Conservation (phyloP, 176 grass and related monocot genomes). For the Carex myosuroides region DNA sequence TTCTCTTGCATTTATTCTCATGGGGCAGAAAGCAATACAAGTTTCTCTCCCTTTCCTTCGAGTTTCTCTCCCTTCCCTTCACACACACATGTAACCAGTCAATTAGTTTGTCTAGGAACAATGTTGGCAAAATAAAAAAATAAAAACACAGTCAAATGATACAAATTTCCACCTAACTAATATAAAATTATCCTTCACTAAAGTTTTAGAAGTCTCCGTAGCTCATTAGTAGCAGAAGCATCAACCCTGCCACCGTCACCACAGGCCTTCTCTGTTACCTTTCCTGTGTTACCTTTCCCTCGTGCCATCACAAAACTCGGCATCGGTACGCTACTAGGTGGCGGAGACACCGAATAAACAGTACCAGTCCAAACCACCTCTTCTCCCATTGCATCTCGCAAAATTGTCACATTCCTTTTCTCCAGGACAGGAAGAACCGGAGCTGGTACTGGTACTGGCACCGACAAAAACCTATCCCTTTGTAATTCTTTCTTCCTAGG, state of each 20-base stretch:
- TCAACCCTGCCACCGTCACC: conserved; percentile 19
- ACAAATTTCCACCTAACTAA: background rate
- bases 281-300: conserved; percentile 29
- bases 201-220: conserved; percentile 57
- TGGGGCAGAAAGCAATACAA: background rate
- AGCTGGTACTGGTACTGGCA: conserved; percentile 13
- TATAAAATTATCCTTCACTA: conserved; percentile 14
- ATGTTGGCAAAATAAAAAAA: background rate
- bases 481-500: conserved; percentile 1
- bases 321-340: conserved; percentile 77
- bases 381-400: background rate
- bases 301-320: conserved; percentile 47
- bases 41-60: background rate
- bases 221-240: conserved; percentile 59
- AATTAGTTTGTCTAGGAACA: background rate
- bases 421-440: conserved; percentile 18
- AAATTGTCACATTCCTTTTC: conserved; percentile 2
- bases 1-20: conserved; percentile 4
- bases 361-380: conserved; percentile 33
- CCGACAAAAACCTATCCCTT: background rate
- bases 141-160: background rate
- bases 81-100: conserved; percentile 8
- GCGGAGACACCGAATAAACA: conserved; percentile 56
- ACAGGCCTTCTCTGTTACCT: conserved; percentile 28
- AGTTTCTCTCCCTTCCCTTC: background rate